Percentiles rank a stretch among this genome's conserved stretches.
Evolutionary conservation across 169 alveolate genomes (phyloP).

Genomic region (Eimeria maxima): DNA sequence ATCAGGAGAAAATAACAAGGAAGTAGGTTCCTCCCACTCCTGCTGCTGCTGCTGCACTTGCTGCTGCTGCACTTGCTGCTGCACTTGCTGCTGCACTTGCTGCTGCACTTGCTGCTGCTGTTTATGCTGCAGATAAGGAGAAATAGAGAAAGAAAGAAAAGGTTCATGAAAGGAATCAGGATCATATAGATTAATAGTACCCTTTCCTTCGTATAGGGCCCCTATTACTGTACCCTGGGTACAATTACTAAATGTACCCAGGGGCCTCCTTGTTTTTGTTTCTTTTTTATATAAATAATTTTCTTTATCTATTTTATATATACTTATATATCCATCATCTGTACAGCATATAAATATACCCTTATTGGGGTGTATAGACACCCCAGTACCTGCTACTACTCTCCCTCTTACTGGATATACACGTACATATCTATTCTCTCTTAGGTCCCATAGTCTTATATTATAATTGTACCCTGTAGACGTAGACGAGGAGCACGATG

Average conservation of each 20-base stretch:
- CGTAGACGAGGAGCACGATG: no score
- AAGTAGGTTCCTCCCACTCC: neutral
- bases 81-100: neutral
- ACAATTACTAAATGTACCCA: neutral
- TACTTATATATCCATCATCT: neutral
- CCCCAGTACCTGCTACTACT: slow-evolving; percentile 39
- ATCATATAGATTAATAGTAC: neutral
- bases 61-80: no score
- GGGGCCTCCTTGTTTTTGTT: slow-evolving; percentile 4
- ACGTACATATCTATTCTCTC: slow-evolving; percentile 29
- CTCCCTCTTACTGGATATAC: neutral
- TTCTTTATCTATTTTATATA: neutral
- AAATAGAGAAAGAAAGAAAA: neutral
- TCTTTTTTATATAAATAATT: neutral
- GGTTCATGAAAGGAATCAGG: neutral
- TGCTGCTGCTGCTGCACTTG: neutral
- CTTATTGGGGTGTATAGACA: slow-evolving; percentile 48
- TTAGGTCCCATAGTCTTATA: slow-evolving; percentile 21
- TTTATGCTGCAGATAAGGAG: neutral
- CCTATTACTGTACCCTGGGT: neutral
- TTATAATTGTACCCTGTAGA: neutral
- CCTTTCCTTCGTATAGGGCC: slow-evolving; percentile 43
- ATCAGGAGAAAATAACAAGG: neutral
- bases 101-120: neutral
- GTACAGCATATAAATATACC: slow-evolving; percentile 10